phyloP scores from a whole-genome alignment of 306 rosid species.

The Cicer judaicum region DNA sequence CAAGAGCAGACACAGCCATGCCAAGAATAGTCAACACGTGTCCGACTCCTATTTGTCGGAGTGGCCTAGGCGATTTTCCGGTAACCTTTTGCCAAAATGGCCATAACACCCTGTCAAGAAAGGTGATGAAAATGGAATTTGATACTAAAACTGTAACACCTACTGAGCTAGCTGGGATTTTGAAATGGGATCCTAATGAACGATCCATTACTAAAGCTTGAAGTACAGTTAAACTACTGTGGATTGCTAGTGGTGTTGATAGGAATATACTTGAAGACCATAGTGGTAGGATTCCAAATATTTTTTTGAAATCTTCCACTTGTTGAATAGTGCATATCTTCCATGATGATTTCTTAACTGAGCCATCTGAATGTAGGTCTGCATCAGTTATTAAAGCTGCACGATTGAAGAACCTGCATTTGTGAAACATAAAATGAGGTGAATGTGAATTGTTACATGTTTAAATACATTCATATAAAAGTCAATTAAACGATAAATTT shows the following conservation, averaged over 20 bases:
- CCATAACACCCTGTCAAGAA: slow-evolving; percentile 55
- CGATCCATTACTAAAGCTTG: slow-evolving; percentile 70
- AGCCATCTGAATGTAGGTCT: slow-evolving; percentile 52
- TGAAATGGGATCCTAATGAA: slow-evolving; percentile 57
- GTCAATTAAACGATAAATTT: no score
- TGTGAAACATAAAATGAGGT: background rate
- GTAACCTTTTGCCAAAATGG: slow-evolving; percentile 55
- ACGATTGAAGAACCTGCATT: slow-evolving; percentile 57
- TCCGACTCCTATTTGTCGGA: slow-evolving; percentile 63
- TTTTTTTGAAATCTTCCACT: slow-evolving; percentile 61
- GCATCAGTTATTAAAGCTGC: slow-evolving; percentile 59
- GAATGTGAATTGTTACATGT: no score
- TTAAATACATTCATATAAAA: no score
- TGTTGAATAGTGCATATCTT: slow-evolving; percentile 60
- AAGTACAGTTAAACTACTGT: slow-evolving; percentile 55
- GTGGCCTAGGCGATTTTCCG: slow-evolving; percentile 46
- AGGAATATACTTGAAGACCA: slow-evolving; percentile 62
- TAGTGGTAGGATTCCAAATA: slow-evolving; percentile 55
- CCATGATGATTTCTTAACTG: slow-evolving; percentile 60
- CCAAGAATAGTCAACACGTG: slow-evolving; percentile 52
- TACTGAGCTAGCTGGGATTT: slow-evolving; percentile 58
- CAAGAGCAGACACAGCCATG: slow-evolving; percentile 59
- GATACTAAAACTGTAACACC: slow-evolving; percentile 47
- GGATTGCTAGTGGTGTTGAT: slow-evolving; percentile 54
- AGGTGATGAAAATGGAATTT: slow-evolving; percentile 47